Evolutionary conservation across 306 rosid genomes (phyloP).

Genomic region (cucumber (Cucumis sativus)): DNA sequence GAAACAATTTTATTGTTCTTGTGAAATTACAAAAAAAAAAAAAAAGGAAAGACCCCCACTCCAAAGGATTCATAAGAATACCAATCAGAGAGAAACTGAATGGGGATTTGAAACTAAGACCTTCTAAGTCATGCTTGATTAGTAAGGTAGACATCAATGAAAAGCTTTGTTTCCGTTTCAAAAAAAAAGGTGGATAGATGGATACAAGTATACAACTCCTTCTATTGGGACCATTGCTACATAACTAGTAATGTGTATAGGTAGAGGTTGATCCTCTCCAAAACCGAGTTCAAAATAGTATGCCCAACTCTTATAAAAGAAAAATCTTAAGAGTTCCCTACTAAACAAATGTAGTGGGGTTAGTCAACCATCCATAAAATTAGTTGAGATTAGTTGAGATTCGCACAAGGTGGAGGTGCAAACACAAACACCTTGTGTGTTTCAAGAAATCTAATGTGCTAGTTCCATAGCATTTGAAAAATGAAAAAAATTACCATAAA

Average conservation of each 20-base stretch:
- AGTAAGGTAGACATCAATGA: background rate
- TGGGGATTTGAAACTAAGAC: background rate
- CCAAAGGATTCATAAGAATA: background rate
- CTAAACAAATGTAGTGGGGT: background rate
- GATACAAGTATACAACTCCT: background rate
- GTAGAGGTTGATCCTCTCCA: background rate
- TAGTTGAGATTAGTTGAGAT: background rate
- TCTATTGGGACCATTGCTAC: background rate
- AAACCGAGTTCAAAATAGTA: background rate
- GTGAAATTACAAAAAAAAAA: background rate
- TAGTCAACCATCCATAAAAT: background rate
- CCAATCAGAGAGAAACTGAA: background rate
- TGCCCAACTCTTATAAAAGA: background rate
- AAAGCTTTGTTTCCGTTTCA: too few species aligned
- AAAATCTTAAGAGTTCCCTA: background rate
- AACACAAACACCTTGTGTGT: background rate
- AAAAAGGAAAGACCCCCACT: background rate
- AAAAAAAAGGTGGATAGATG: background rate
- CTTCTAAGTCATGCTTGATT: background rate
- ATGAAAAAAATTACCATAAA: background rate
- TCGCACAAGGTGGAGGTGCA: background rate
- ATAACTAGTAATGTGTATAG: background rate
- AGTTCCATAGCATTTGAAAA: background rate
- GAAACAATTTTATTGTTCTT: background rate
- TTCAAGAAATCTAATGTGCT: background rate